phyloP scores from a whole-genome alignment of 768 basidiomycete genomes.

The Pholiota conissans region DNA sequence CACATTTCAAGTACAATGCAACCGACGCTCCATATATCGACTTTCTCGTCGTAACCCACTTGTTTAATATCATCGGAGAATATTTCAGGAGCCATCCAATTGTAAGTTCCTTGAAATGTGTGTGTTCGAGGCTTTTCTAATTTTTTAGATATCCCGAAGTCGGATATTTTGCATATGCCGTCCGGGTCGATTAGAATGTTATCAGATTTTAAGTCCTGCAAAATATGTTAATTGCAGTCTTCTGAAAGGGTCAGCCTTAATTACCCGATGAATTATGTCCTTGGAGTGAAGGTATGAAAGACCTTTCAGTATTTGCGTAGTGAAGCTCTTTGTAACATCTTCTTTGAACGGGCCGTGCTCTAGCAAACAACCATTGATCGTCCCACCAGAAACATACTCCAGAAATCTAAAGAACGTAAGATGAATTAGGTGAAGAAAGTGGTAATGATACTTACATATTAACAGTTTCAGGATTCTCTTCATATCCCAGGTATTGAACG shows the following conservation, averaged over 20 bases:
- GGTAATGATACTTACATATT: conserved; percentile 65
- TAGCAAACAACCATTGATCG: conserved; percentile 74
- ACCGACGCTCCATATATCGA: conserved; percentile 95
- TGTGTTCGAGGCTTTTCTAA: conserved; percentile 61
- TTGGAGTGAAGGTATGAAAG: conserved; percentile 84
- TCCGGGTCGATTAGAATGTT: conserved; percentile 88
- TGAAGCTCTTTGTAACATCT: conserved; percentile 83
- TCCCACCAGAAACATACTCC: conserved; percentile 96
- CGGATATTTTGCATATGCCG: conserved; percentile 91
- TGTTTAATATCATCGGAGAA: conserved; percentile 63
- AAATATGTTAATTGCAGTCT: background rate
- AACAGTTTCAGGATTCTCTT: conserved; percentile 69
- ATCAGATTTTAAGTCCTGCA: conserved; percentile 87
- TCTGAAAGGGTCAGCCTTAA: conserved; percentile 8
- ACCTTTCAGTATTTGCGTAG: conserved; percentile 82
- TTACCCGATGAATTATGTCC: conserved; percentile 84
- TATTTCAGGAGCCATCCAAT: conserved; percentile 97
- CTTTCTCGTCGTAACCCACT: conserved; percentile 87
- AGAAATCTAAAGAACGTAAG: conserved; percentile 62
- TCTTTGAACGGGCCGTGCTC: conserved; percentile 84
- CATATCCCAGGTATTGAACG: conserved; percentile 89
- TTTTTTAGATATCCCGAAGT: conserved; percentile 96
- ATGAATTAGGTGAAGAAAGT: background rate
- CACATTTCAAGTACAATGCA: conserved; percentile 97
- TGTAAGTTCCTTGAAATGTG: conserved; percentile 88